Conservation (phyloP, 225 moss, liverwort and hornwort genomes). For the Takakia lepidozioides region DNA sequence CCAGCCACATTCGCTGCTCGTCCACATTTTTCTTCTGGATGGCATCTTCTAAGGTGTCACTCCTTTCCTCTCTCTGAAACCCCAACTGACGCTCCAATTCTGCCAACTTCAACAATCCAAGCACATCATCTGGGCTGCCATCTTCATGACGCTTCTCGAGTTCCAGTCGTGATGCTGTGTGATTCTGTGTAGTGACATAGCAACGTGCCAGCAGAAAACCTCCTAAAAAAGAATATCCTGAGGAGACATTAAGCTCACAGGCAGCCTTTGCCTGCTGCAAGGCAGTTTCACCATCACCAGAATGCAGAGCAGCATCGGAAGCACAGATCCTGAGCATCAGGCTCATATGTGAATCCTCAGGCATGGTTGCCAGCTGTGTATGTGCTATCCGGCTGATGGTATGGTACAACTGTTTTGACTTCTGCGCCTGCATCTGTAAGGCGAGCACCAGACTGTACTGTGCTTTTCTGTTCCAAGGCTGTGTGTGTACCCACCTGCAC, state of each 20-base stretch:
- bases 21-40: slow-evolving; percentile 24
- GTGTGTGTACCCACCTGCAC: slow-evolving; percentile 76
- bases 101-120: slow-evolving; percentile 57
- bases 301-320: slow-evolving; percentile 50
- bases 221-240: slow-evolving; percentile 27
- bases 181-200: slow-evolving; percentile 49
- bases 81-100: slow-evolving; percentile 56
- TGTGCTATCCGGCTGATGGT: slow-evolving; percentile 35
- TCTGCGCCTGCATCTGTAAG: slow-evolving; percentile 52
- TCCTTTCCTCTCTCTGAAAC: slow-evolving; percentile 18
- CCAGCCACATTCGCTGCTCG: slow-evolving; percentile 46
- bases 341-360: slow-evolving; percentile 23
- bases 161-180: slow-evolving; percentile 45
- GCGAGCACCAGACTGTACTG: slow-evolving; percentile 55
- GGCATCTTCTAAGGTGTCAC: slow-evolving; percentile 45
- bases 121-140: slow-evolving; percentile 50
- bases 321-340: slow-evolving; percentile 47
- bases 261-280: slow-evolving; percentile 50
- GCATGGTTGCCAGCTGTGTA: slow-evolving; percentile 16
- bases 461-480: slow-evolving; percentile 75
- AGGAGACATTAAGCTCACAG: slow-evolving; percentile 28
- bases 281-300: slow-evolving; percentile 41
- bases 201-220: slow-evolving; percentile 72
- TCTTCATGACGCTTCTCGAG: slow-evolving; percentile 37
- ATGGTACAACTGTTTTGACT: slow-evolving; percentile 36